phyloP scores from a whole-genome alignment of 2,329 filamentous ascomycete species.

The Venturia effusa region DNA sequence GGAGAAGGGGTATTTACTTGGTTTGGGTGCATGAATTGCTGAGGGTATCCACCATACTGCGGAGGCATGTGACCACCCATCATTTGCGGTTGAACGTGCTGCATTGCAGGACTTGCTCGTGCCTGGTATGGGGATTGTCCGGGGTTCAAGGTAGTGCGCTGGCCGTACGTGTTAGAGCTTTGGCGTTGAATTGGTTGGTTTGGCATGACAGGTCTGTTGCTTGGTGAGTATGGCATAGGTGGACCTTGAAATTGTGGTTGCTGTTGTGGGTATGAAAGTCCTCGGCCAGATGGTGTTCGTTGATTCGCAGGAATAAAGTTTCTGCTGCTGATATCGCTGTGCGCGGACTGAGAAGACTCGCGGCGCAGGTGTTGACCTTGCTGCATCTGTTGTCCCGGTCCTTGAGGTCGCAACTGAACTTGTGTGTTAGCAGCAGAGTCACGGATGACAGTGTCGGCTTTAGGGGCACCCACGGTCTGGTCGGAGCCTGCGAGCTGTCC shows the following conservation, averaged over 20 bases:
- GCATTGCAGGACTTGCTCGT: constrained; percentile 44
- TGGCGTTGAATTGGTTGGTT: constrained; percentile 41
- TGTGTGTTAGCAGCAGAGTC: not conserved
- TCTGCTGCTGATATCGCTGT: constrained; percentile 53
- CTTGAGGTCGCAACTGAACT: not conserved
- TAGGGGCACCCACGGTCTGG: constrained; percentile 51
- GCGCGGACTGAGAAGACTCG: constrained; percentile 74
- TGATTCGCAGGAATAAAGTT: constrained; percentile 31
- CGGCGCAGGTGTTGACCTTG: constrained; percentile 73
- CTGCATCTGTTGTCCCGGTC: constrained; percentile 22
- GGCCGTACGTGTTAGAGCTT: constrained; percentile 31
- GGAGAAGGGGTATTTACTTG: constrained; percentile 47
- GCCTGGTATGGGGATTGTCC: constrained; percentile 44
- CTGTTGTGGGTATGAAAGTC: constrained; percentile 34
- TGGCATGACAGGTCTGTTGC: constrained; percentile 24
- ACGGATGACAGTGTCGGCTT: not conserved
- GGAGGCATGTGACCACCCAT: constrained; percentile 47
- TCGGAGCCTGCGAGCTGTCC: constrained; percentile 65
- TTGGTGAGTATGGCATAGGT: constrained; percentile 11
- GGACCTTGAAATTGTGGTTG: constrained; percentile 25
- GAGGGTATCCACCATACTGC: constrained; percentile 44
- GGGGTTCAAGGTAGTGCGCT: not conserved
- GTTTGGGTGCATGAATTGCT: constrained; percentile 45
- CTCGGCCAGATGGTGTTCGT: constrained; percentile 44
- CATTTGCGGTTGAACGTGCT: constrained; percentile 42